Evolutionary conservation across 2,329 filamentous ascomycete genomes (phyloP).

Genomic region (Dryadomyces quercivorus): DNA sequence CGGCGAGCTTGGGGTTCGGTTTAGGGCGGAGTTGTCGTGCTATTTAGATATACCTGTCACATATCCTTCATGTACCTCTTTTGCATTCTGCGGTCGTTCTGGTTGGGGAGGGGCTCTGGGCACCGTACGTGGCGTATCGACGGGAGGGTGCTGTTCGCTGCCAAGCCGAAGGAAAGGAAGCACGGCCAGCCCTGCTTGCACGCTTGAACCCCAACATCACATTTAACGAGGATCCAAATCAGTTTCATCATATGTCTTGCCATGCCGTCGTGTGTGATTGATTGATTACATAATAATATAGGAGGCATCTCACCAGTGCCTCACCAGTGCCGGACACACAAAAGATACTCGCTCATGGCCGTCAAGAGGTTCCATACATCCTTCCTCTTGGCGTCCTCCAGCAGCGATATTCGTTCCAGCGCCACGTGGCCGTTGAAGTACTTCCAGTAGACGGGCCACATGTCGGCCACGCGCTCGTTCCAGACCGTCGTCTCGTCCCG

Average conservation of each 20-base stretch:
- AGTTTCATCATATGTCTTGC: neutral
- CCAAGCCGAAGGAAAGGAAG: neutral
- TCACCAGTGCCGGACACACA: slow-evolving; percentile 61
- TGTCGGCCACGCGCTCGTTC: slow-evolving; percentile 46
- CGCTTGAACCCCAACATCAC: neutral
- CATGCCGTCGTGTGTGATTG: neutral
- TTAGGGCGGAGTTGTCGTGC: slow-evolving; percentile 4
- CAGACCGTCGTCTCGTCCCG: slow-evolving; percentile 14
- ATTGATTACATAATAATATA: no score
- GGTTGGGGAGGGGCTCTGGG: neutral
- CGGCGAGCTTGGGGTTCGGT: neutral
- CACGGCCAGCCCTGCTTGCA: neutral
- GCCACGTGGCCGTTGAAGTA: slow-evolving; percentile 82
- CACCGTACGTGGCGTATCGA: neutral
- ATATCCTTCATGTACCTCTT: neutral
- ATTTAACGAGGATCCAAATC: no score
- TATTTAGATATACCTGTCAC: slow-evolving; percentile 5
- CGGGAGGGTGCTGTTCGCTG: neutral
- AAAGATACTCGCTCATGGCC: slow-evolving; percentile 54
- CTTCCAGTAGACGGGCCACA: slow-evolving; percentile 64
- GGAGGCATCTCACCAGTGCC: neutral
- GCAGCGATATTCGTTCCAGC: slow-evolving; percentile 74
- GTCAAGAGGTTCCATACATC: slow-evolving; percentile 57
- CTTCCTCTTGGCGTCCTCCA: slow-evolving; percentile 78
- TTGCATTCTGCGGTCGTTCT: slow-evolving; percentile 2